A percentile compares a stretch with the other conserved stretches of the same genome.
These are phyloP conservation scores for Seiridium cupressi DNA, from an alignment of 2,329 filamentous ascomycete genomes.

Conservation along the genomic window DNA sequence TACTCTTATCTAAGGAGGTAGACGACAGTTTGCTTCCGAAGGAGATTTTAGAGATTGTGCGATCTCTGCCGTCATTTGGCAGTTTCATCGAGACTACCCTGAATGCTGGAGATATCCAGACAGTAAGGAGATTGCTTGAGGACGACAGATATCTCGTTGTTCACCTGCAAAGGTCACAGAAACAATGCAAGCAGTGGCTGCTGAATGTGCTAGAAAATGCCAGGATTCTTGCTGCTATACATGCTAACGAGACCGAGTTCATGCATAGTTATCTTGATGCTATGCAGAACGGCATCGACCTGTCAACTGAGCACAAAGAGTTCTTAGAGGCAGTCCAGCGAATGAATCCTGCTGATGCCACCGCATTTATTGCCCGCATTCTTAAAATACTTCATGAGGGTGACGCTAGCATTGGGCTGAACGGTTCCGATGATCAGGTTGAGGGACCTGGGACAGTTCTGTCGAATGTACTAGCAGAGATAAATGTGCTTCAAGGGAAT, in stretches of 20 bases:
- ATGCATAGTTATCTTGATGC: conserved; percentile 60
- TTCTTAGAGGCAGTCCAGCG: conserved; percentile 59
- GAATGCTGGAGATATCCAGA: conserved; percentile 36
- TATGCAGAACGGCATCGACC: conserved; percentile 52
- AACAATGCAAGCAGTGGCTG: conserved; percentile 35
- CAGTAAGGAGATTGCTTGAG: conserved; percentile 55
- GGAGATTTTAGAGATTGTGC: conserved; percentile 65
- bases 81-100: conserved; percentile 48
- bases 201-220: conserved; percentile 46
- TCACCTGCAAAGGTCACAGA: conserved; percentile 31
- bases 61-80: conserved; percentile 69
- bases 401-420: conserved; percentile 33
- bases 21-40: conserved; percentile 42
- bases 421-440: conserved; percentile 29
- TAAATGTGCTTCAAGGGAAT: conserved; percentile 44
- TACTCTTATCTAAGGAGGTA: conserved; percentile 49
- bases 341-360: conserved; percentile 51
- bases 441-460: conserved; percentile 32
- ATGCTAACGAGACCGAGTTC: conserved; percentile 32
- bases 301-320: conserved; percentile 48
- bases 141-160: conserved; percentile 54
- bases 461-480: conserved; percentile 38
- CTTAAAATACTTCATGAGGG: conserved; percentile 34
- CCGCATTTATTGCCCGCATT: conserved; percentile 40
- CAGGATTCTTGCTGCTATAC: conserved; percentile 40